Percentiles rank a stretch among this genome's conserved stretches.
phyloP scores from a whole-genome alignment of 1,284 basidiomycete genomes.

The Cerioporus squamosus region DNA sequence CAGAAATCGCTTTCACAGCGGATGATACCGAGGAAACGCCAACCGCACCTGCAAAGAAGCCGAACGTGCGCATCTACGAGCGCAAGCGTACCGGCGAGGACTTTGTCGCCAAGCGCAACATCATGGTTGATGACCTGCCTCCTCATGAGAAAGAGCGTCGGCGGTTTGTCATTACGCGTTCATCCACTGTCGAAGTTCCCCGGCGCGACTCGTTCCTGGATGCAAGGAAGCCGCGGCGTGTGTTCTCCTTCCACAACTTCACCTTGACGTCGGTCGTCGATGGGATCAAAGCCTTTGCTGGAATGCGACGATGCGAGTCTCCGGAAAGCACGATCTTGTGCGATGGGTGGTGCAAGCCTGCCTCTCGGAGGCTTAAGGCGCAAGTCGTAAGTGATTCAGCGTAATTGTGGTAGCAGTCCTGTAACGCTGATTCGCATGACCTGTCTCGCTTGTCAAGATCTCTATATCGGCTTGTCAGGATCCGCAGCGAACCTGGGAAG shows the following conservation, averaged over 20 bases:
- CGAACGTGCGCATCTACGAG: constrained; percentile 1
- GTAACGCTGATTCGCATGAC: too few relatives aligned
- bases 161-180: background rate
- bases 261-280: background rate
- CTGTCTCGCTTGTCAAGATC: background rate
- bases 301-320: background rate
- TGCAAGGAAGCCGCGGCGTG: background rate
- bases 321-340: background rate
- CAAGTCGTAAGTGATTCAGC: constrained; percentile 4
- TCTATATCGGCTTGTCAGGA: constrained; percentile 5
- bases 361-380: background rate
- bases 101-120: background rate
- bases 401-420: too few relatives aligned
- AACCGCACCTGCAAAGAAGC: background rate
- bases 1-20: background rate
- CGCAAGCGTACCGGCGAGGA: background rate
- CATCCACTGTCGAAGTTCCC: background rate
- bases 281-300: background rate
- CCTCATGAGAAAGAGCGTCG: background rate
- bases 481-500: constrained; percentile 3
- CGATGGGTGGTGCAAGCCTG: background rate
- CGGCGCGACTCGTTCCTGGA: background rate
- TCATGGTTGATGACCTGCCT: background rate
- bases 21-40: background rate
- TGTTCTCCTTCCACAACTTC: constrained; percentile 8